Percentiles rank a stretch among this genome's conserved stretches.
Conservation (phyloP, 148 eudicot genomes). For the Fagopyrum esculentum region DNA sequence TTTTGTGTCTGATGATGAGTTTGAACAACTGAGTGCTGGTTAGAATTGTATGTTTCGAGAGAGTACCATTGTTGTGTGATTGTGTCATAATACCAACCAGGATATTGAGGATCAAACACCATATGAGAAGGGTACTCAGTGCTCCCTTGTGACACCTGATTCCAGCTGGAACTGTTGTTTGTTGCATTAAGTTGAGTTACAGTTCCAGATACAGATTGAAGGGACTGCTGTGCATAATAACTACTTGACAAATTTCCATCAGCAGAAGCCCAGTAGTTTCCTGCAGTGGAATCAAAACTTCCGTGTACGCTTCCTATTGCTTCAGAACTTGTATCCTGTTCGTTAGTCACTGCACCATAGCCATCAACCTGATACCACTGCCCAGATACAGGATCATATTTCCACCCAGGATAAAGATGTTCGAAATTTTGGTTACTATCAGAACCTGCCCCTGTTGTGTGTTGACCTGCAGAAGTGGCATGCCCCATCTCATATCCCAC, state of each 20-base stretch:
- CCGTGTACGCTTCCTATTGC: slow-evolving; percentile 25
- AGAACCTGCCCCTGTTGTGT: slow-evolving; percentile 29
- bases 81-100: slow-evolving; percentile 92
- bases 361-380: slow-evolving; percentile 84
- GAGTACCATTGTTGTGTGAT: slow-evolving; percentile 56
- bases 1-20: slow-evolving; percentile 38
- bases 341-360: slow-evolving; percentile 30
- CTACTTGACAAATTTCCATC: slow-evolving; percentile 35
- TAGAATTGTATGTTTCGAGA: slow-evolving; percentile 46
- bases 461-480: slow-evolving; percentile 27
- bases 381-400: slow-evolving; percentile 60
- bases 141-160: slow-evolving; percentile 36
- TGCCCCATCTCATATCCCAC: slow-evolving; percentile 32
- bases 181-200: slow-evolving; percentile 38
- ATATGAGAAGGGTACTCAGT: slow-evolving; percentile 67
- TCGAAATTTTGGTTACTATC: slow-evolving; percentile 58
- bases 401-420: slow-evolving; percentile 91
- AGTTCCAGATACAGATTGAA: slow-evolving; percentile 42
- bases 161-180: slow-evolving; percentile 44
- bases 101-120: slow-evolving; percentile 83
- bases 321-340: slow-evolving; percentile 16
- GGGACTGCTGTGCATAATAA: slow-evolving; percentile 55
- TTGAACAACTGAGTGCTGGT: slow-evolving; percentile 38
- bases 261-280: slow-evolving; percentile 29
- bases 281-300: slow-evolving; percentile 20